Conservation (phyloP, 2,329 filamentous ascomycete genomes). For the Ceratocystis diversiconidia region DNA sequence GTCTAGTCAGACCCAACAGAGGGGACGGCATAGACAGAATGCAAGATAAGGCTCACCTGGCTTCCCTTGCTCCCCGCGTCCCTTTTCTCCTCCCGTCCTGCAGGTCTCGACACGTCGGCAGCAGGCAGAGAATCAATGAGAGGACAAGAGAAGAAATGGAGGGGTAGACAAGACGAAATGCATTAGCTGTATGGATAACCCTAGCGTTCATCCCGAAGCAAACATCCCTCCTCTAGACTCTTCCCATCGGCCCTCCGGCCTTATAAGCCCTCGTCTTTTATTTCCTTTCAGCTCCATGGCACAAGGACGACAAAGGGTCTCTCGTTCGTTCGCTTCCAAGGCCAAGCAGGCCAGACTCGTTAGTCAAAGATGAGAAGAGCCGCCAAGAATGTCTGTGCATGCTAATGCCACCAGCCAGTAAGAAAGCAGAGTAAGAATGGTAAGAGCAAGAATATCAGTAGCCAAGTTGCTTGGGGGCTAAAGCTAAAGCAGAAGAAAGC, state of each 20-base stretch:
- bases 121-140: neutral
- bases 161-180: neutral
- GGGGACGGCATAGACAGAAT: neutral
- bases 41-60: no score
- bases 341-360: neutral
- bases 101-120: neutral
- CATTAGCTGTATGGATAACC: neutral
- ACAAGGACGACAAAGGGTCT: neutral
- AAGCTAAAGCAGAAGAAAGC: neutral
- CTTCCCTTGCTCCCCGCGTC: neutral
- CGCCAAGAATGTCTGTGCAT: neutral
- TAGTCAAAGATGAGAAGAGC: neutral
- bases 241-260: neutral
- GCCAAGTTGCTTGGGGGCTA: neutral
- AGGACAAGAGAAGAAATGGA: neutral
- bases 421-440: neutral
- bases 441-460: neutral
- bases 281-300: neutral
- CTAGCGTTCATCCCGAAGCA: neutral
- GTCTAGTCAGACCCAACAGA: neutral
- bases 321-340: neutral
- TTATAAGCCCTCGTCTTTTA: neutral
- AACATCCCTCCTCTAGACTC: neutral
- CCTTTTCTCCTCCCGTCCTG: slow-evolving; percentile 1
- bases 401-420: neutral